A percentile compares a stretch with the other conserved stretches of the same genome.
phyloP scores from a whole-genome alignment of 2,329 filamentous ascomycete species.

The Clonostachys chloroleuca region DNA sequence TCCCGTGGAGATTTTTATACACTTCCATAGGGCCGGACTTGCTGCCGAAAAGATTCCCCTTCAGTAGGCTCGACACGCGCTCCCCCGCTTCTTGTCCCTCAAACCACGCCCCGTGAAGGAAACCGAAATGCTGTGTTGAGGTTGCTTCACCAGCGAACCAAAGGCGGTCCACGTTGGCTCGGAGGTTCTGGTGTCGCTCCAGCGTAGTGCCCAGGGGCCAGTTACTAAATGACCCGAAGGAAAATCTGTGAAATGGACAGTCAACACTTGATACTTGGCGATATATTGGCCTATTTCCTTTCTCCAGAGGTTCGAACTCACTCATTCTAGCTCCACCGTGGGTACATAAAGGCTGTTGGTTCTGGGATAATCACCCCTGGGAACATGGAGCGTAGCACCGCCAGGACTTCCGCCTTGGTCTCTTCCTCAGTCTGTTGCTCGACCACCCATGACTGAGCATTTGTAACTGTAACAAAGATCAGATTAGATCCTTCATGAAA shows the following conservation, averaged over 20 bases:
- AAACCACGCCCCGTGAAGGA: constrained; percentile 58
- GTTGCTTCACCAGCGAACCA: constrained; percentile 65
- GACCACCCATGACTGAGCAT: constrained; percentile 48
- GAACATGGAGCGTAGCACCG: constrained; percentile 57
- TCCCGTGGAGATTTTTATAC: constrained; percentile 23
- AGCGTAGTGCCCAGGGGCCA: constrained; percentile 62
- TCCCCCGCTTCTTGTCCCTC: constrained; percentile 47
- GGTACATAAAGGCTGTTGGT: constrained; percentile 56
- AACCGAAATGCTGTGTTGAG: constrained; percentile 60
- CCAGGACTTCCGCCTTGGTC: constrained; percentile 52
- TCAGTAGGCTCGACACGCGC: constrained; percentile 29
- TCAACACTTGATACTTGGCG: too few relatives aligned
- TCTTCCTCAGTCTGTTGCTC: constrained; percentile 55
- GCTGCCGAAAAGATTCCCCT: neutral
- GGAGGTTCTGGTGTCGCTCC: constrained; percentile 63
- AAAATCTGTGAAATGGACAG: constrained; percentile 19
- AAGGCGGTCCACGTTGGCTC: constrained; percentile 56
- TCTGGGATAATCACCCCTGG: constrained; percentile 51
- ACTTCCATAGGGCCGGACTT: constrained; percentile 13
- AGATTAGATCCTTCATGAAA: constrained; percentile 60
- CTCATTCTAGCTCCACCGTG: constrained; percentile 24
- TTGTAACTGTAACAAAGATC: constrained; percentile 60
- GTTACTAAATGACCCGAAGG: constrained; percentile 61
- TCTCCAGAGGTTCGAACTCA: constrained; percentile 5
- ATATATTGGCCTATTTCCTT: neutral